Evolutionary conservation across 163 green algal species (phyloP), one percentile per base, ranked within the genome.

Genomic region (Trebouxia gelatinosa): DNA sequence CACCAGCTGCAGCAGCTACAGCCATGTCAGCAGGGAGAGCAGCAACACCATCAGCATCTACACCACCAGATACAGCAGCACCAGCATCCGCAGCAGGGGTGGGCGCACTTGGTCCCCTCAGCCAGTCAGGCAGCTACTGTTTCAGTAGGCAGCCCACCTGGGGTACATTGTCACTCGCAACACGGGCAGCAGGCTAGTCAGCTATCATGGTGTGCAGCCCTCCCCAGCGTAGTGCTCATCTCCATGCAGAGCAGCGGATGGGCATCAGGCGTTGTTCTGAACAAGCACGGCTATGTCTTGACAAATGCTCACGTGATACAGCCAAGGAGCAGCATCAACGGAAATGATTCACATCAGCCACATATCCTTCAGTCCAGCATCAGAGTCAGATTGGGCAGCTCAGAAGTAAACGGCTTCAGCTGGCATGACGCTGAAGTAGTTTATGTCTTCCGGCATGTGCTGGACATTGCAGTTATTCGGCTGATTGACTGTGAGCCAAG

Each of bases 291-390:
- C 11, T 76, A 87, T n/a, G 40, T 95, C 3, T 61, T 95, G 2
- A 95, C 90, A 2, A 94, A 92, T 48, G 90, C 90, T n/a, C 90
- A 95, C 72, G 74, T 93, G 29, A 67, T 94, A 32, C 34, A 78
- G 6, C 19, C 46, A 17, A 61, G 50, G 17, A 26, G 3, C 1
- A 43, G 31, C 28, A 37, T 5, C 16, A 70, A 3, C 19, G 26
- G 37, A 39, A 19, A 13, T 31, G 19, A 21, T 26, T 2, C 46
- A 37, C 71, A 35, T n/a, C 37, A 43, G 40, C 51, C 51, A 34
- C 21, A 48, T 2, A 35, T 54, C 5, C 5, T 54, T 54, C 11
- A 19, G 19, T 4, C n/a, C 5, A 26, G 3, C 17, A 4, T 71
- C 37, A 71, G 37, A 54, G 34, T 79, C 32, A 66, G 38, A 43